Percentiles rank a stretch among this genome's conserved stretches.
Conservation (phyloP, 2,329 filamentous ascomycete species). For the Claviceps pazoutovae region DNA sequence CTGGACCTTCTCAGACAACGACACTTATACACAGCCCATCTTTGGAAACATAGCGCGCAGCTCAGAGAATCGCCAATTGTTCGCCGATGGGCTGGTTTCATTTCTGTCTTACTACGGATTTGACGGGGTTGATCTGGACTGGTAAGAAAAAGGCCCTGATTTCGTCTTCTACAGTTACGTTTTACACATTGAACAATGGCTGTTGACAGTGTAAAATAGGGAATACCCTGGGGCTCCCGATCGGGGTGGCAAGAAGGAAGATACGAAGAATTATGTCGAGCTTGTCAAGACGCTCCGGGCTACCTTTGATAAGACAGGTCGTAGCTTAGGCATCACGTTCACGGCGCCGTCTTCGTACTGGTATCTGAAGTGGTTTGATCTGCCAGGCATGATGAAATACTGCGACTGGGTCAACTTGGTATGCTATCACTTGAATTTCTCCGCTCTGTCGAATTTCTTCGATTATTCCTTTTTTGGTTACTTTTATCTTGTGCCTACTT, state of each 20-base stretch:
- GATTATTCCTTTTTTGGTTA: neutral
- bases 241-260: constrained; percentile 10
- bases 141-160: constrained; percentile 15
- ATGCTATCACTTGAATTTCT: neutral
- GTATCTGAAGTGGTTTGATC: constrained; percentile 17
- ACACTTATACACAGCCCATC: constrained; percentile 7
- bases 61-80: constrained; percentile 12
- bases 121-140: constrained; percentile 21
- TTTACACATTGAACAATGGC: neutral
- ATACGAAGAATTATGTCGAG: constrained; percentile 11
- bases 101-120: constrained; percentile 30
- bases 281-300: constrained; percentile 11
- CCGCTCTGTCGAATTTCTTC: neutral
- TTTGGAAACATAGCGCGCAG: constrained; percentile 19
- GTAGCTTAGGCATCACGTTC: constrained; percentile 11
- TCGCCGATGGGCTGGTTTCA: constrained; percentile 20
- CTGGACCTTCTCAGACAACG: constrained; percentile 20
- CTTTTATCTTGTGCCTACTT: neutral
- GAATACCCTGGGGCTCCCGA: constrained; percentile 11
- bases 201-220: neutral
- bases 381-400: constrained; percentile 8
- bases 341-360: constrained; percentile 16
- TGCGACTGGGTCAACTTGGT: constrained; percentile 26
- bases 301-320: constrained; percentile 1
- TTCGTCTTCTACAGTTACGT: neutral